Evolutionary conservation across 169 alveolate species (phyloP), one percentile per base, ranked within the genome.

Genomic region (Plasmodium cynomolgi): DNA sequence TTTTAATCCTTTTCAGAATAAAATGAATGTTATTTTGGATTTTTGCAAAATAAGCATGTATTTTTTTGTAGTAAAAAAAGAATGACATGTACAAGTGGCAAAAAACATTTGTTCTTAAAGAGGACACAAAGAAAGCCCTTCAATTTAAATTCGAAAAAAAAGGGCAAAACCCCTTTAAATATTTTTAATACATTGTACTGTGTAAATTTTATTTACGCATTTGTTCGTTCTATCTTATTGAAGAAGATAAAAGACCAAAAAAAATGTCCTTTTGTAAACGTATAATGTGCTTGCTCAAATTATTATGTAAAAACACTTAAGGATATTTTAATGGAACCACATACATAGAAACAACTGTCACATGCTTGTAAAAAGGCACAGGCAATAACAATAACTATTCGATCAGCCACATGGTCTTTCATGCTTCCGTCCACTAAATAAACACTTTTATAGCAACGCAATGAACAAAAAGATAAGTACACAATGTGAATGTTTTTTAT

Each of bases 321-420:
- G 31, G 11, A 17, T 58, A 26, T 83, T 83, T 83, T 83, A 29
- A 83, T 83, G 91, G 91, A 83, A 31, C 91, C 91, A 83, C 91
- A 37, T 50, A 82, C 58, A 56, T 82, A 56, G 91, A 82, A 56
- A 82, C 73, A 41, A 26, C n/a, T 68, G 77, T 29, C 4, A 20
- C 37, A 68, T 29, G 37, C 37, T 68, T 68, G 77, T 68, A 68
- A 68, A 68, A 23, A 26, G 77, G 41, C n/a, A 68, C 15, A 29
- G 15, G 37, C 31, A 68, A 26, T 68, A 68, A 68, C 37, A 68
- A 68, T 9, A 68, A 68, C 77, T 26, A n/a, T 26, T 68, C 77
- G 77, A 68, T 68, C 31, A 68, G 17, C 41, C 77, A 7, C 20
- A 68, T 29, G 37, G 15, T 68, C 77, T 68, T 68, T 7, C 77